Evolutionary conservation across 2,329 filamentous ascomycete genomes (phyloP).

Genomic region (Grosmannia serpens): DNA sequence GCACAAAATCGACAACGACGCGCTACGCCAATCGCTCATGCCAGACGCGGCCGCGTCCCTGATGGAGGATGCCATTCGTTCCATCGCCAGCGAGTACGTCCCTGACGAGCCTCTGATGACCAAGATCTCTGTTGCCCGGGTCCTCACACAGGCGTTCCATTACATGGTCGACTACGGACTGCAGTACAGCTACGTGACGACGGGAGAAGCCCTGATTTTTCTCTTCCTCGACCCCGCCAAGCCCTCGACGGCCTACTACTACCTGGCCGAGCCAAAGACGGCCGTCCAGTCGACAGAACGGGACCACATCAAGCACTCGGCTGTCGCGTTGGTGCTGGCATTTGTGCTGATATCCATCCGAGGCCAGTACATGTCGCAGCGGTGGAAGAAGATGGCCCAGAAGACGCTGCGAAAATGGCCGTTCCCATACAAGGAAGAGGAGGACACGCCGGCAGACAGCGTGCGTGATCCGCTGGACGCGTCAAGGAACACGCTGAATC

Average conservation of each 20-base stretch:
- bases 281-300: not conserved
- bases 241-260: not conserved
- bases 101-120: no score
- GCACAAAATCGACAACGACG: no score
- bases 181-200: not conserved
- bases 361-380: not conserved
- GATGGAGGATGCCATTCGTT: not conserved
- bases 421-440: not conserved
- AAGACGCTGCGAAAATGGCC: not conserved
- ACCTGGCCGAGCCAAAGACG: not conserved
- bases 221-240: not conserved
- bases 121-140: not conserved
- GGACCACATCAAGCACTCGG: not conserved
- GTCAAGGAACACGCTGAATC: no score
- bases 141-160: not conserved
- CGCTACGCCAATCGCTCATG: no score
- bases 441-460: no score
- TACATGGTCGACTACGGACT: conserved; percentile 3
- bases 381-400: not conserved
- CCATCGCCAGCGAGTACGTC: no score
- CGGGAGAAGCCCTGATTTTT: not conserved
- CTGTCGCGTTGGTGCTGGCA: not conserved
- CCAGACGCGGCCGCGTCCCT: no score
- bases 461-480: no score
- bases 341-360: not conserved